A percentile compares a stretch with the other conserved stretches of the same genome.
phyloP scores from a whole-genome alignment of 495 filamentous ascomycete genomes.

The Podospora pseudoanserina region DNA sequence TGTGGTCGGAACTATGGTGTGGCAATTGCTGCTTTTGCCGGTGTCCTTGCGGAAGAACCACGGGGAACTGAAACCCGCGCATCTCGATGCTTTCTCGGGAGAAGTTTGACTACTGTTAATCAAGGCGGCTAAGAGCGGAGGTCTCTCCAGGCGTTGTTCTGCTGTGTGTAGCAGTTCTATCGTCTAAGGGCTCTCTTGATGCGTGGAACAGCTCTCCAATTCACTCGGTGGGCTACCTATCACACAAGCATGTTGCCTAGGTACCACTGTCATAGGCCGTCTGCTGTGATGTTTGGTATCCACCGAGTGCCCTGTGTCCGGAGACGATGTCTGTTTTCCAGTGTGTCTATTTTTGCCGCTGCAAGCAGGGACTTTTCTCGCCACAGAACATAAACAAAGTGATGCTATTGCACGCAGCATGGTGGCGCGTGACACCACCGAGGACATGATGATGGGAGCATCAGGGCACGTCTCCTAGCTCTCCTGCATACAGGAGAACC shows the following conservation, averaged over 20 bases:
- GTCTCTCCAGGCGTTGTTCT: not conserved
- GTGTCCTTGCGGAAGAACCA: not conserved
- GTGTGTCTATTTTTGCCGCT: too few species aligned
- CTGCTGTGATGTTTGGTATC: too few species aligned
- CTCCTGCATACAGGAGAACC: not conserved
- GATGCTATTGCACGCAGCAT: not conserved
- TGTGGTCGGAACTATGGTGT: not conserved
- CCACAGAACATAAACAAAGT: not conserved
- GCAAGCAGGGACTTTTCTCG: too few species aligned
- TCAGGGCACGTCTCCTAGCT: not conserved
- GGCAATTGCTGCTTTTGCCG: not conserved
- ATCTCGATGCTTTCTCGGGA: not conserved
- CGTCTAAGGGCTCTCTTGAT: not conserved
- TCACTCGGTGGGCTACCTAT: too few species aligned
- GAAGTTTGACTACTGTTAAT: not conserved
- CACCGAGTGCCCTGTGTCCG: too few species aligned
- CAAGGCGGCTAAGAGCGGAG: not conserved
- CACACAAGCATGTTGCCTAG: too few species aligned
- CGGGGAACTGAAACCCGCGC: not conserved
- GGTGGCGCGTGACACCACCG: not conserved
- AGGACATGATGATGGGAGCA: not conserved
- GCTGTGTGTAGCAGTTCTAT: not conserved
- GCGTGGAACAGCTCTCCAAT: too few species aligned
- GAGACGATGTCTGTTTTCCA: too few species aligned
- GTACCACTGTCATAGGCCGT: too few species aligned